phyloP scores from a whole-genome alignment of 345 rosid species.

The Punica granatum region DNA sequence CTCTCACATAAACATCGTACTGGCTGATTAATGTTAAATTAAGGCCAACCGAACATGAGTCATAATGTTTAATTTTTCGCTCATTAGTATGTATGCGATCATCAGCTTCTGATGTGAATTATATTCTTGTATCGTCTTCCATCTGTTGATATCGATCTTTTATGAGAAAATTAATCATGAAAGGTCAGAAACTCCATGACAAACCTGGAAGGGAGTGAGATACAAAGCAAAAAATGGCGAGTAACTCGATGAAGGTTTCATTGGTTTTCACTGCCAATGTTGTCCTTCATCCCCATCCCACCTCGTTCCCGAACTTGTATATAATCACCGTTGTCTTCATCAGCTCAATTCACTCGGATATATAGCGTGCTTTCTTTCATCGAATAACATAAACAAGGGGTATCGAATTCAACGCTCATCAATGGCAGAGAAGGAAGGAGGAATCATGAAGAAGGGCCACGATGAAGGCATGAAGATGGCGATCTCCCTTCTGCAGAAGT shows the following conservation, averaged over 20 bases:
- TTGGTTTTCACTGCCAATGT: constrained; percentile 8
- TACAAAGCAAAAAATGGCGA: constrained; percentile 1
- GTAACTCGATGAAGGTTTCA: constrained; percentile 1
- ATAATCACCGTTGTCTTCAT: neutral
- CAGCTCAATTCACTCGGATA: neutral
- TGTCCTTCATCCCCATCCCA: neutral
- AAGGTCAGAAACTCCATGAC: neutral
- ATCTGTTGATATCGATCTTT: neutral
- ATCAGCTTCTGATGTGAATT: neutral
- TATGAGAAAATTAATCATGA: neutral
- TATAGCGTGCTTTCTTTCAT: neutral
- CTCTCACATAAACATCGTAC: neutral
- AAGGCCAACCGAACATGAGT: too few species aligned
- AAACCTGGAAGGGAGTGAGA: neutral
- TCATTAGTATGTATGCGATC: too few species aligned
- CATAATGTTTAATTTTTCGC: too few species aligned
- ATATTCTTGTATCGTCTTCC: neutral
- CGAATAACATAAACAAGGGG: neutral
- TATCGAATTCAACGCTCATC: neutral
- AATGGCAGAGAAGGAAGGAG: constrained; percentile 26
- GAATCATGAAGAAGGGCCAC: constrained; percentile 19
- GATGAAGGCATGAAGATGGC: constrained; percentile 25
- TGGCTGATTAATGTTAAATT: neutral
- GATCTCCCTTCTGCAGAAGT: constrained; percentile 16
- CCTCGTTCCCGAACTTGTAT: neutral